These are phyloP conservation scores for Solanum chilense DNA, from an alignment of 257 asterid genomes.

Conservation along the genomic window DNA sequence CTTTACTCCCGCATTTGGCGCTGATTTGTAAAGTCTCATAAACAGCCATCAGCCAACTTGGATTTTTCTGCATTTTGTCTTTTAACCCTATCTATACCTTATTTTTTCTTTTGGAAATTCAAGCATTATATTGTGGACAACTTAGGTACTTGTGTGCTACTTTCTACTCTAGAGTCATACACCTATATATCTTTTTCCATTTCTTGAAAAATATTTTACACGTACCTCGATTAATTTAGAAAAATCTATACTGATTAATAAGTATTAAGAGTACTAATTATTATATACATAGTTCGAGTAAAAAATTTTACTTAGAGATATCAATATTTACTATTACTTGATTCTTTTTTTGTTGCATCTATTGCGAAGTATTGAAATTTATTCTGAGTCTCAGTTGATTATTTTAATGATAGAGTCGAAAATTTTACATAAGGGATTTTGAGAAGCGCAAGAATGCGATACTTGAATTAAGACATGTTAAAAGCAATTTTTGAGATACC, in stretches of 20 bases:
- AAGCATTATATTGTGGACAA: background rate
- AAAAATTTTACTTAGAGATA: background rate
- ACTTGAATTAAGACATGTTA: background rate
- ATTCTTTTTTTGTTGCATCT: background rate
- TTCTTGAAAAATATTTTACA: background rate
- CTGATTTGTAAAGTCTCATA: background rate
- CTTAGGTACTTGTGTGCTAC: background rate
- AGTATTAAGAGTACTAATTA: background rate
- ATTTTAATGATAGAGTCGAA: background rate
- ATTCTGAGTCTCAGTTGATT: background rate
- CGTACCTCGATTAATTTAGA: background rate
- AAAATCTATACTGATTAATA: background rate
- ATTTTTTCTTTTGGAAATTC: background rate
- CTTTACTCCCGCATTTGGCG: conserved; percentile 1
- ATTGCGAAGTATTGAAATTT: background rate
- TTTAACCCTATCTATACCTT: conserved; percentile 2
- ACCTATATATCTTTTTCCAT: background rate
- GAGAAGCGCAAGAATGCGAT: background rate
- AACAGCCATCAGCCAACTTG: conserved; percentile 13
- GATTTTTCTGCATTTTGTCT: conserved; percentile 36
- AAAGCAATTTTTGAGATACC: background rate
- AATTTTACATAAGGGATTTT: background rate
- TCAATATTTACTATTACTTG: background rate
- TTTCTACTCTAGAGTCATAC: background rate
- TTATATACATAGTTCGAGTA: background rate